Base-by-base conservation (phyloP, 495 filamentous ascomycete genomes). In the Podospora comata region DNA sequence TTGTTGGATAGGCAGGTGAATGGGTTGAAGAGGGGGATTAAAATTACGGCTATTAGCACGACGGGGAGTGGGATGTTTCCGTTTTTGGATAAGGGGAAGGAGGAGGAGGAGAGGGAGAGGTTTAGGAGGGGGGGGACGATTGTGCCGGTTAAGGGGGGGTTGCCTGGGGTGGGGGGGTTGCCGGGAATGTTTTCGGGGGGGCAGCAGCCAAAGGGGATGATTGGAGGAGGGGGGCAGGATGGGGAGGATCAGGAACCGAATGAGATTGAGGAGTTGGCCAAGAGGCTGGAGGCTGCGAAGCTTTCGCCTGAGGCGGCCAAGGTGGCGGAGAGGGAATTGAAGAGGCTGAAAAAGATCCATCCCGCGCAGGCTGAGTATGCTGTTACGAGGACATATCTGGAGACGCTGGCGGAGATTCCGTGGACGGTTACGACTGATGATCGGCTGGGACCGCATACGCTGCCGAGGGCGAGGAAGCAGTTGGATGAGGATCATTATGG, bases 401-500 rank as follows among this genome's bases (percentile, higher is more conserved):
- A 99, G 77, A 98, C 92, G 28, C 81, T 99, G 64, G 85, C 93
- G 5, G 96, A 99, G 73, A 93, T 99, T 44, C 96, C 96, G 0
- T 99, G 96, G 96, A 88, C 88, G 3, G 88, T 90, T 60, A 85
- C 86, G 39, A 98, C 95, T 0, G 90, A 94, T 67, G 95, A 97
- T 74, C 88, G 91, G 67, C 86, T 99, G 19, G 92, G 92, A n/a
- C 84, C 84, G 3, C 89, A 91, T 19, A 97, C 93, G 1, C 77
- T 99, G 67, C 81, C 84, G 64, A 83, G 83, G 69, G 96, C 96
- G 39, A 85, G 94, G 56, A 90, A 95, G 80, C 94, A 98, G 77
- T 83, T 99, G 28, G 92, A 99, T 74, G 89, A 96, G 64, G 96
- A 98, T 77, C 96, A 99, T 75, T 98, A 98, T 70, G 96, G 96